Base-by-base conservation (phyloP, 1,139 yeast species). In the Candida frijolesensis region DNA sequence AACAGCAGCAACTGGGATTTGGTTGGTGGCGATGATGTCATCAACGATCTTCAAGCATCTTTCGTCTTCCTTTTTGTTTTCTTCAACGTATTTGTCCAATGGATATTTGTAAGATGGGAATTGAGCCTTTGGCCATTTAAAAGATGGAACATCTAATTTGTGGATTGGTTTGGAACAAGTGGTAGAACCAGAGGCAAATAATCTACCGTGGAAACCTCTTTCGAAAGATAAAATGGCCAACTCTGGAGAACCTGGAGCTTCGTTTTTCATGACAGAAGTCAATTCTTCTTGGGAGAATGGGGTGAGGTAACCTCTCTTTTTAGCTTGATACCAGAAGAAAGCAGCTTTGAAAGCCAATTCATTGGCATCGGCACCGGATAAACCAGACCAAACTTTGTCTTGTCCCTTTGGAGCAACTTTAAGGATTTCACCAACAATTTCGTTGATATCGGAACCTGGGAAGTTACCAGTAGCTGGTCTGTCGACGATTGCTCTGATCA, bases 281-380 rank as follows among this genome's bases (percentile, higher is more conserved):
- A 77, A 74, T 65, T 87, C 95, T 62, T 82, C 87, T n/a, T 65
- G 62, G 9, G 87, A 62, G 68, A 87, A 87, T 14, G 69, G 67
- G 16, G 70, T 64, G 35, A 64, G 60, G 60, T 70, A 77, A 41
- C 83, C 81, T 70, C 92, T 82, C 70, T 75, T 74, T 64, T 80
- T 72, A 48, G 82, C 70, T 62, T 84, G 88, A 68, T 85, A 85
- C 77, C 86, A 85, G 74, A 87, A 82, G 67, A 87, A 87, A 9
- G 89, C 89, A 48, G 95, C 94, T 73, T 87, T 87, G 78, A 84
- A 87, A 10, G 95, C 95, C 64, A 86, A 79, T 69, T 87, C 95
- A 64, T 85, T 86, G 58, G 95, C 95, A 65, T 87, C 94, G 30
- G 92, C 88, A 53, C 96, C 96, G 16, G 90, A 82, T 60, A 87